Conservation (phyloP, 73 alveolate genomes). For the Uronychia binucleata region DNA sequence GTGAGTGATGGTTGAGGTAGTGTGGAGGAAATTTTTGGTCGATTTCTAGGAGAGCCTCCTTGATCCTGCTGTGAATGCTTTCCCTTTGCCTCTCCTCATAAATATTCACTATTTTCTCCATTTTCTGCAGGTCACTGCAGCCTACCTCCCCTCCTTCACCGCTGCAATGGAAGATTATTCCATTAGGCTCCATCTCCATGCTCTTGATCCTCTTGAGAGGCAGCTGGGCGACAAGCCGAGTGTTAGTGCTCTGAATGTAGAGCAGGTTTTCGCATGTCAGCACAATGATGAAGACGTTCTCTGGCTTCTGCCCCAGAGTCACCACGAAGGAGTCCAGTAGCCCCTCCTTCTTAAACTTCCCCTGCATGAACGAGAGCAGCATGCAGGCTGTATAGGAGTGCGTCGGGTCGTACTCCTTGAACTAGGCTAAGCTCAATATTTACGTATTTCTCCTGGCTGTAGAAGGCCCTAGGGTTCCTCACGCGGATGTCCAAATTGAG, state of each 20-base stretch:
- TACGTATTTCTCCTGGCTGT: conserved; percentile 50
- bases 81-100: too few species aligned
- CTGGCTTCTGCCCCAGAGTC: not conserved
- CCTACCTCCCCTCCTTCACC: not conserved
- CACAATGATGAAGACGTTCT: not conserved
- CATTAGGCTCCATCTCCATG: not conserved
- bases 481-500: conserved; percentile 65
- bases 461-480: conserved; percentile 91
- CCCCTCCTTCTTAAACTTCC: conserved; percentile 2
- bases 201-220: not conserved
- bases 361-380: conserved; percentile 3
- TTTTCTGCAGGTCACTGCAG: too few species aligned
- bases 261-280: not conserved
- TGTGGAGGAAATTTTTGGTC: too few species aligned
- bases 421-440: too few species aligned
- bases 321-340: not conserved
- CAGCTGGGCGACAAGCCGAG: not conserved
- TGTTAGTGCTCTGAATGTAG: not conserved
- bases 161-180: not conserved
- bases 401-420: not conserved
- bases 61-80: too few species aligned
- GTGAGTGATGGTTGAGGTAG: too few species aligned
- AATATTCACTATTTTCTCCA: too few species aligned
- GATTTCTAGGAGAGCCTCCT: too few species aligned
- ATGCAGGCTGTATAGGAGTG: not conserved